Conservation (phyloP, 139 green algal species). For the Coccomyxa sp. region DNA sequence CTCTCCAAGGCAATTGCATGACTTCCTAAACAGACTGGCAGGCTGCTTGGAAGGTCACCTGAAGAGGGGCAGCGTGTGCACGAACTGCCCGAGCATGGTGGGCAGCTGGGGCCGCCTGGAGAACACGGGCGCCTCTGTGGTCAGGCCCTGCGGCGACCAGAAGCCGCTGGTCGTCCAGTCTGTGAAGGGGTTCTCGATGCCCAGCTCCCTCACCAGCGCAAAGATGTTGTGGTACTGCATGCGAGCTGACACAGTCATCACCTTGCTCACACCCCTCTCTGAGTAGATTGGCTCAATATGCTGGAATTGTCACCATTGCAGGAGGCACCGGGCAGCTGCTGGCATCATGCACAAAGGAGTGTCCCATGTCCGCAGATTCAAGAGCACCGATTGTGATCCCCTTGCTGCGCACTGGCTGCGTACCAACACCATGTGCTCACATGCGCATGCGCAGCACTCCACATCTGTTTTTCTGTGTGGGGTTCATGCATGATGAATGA, state of each 20-base stretch:
- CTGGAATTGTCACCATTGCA: too few relatives aligned
- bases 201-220: conserved; percentile 54
- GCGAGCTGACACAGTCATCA: too few relatives aligned
- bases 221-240: conserved; percentile 76
- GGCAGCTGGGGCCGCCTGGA: conserved; percentile 62
- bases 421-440: not conserved
- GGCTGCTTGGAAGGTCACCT: too few relatives aligned
- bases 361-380: too few relatives aligned
- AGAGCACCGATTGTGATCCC: too few relatives aligned
- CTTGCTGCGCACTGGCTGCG: too few relatives aligned
- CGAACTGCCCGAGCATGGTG: conserved; percentile 79
- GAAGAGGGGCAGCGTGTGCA: conserved; percentile 72
- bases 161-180: conserved; percentile 71
- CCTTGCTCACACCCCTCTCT: too few relatives aligned
- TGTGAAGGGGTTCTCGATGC: conserved; percentile 69
- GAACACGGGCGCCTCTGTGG: conserved; percentile 79
- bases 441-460: not conserved
- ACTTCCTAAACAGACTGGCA: not conserved
- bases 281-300: too few relatives aligned
- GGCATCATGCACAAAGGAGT: too few relatives aligned
- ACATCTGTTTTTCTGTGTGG: not conserved
- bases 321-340: too few relatives aligned
- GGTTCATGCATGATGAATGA: not conserved
- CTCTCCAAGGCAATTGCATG: not conserved
- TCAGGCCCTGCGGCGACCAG: conserved; percentile 52